phyloP scores from a whole-genome alignment of 2,329 filamentous ascomycete species.

The Diaporthe aspalathi region DNA sequence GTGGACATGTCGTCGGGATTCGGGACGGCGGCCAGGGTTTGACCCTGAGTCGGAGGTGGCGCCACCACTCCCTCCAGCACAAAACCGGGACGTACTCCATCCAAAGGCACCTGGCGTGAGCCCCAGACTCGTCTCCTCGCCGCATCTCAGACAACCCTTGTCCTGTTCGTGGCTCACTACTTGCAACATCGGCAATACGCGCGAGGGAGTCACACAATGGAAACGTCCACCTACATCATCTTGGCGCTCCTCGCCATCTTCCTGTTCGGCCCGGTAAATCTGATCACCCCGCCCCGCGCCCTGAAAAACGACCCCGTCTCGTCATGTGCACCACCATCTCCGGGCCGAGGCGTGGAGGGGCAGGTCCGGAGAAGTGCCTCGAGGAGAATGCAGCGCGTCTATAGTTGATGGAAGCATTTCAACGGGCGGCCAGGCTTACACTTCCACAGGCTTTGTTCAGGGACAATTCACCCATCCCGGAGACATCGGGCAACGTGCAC shows the following conservation, averaged over 20 bases:
- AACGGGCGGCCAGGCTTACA: not conserved
- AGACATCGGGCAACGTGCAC: constrained; percentile 53
- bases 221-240: constrained; percentile 31
- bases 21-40: not conserved
- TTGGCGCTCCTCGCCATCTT: constrained; percentile 31
- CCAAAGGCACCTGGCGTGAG: not conserved
- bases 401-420: not conserved
- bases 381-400: not conserved
- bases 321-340: not conserved
- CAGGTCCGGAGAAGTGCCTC: not conserved
- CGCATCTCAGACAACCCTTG: not conserved
- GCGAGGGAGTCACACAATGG: constrained; percentile 8
- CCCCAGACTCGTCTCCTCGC: not conserved
- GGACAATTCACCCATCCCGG: constrained; percentile 51
- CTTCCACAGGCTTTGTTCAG: constrained; percentile 39
- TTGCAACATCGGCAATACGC: too few relatives aligned
- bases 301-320: not conserved
- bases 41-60: not conserved
- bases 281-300: not conserved
- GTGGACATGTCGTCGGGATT: too few relatives aligned
- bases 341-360: not conserved
- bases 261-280: constrained; percentile 37
- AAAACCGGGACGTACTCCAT: not conserved
- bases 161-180: too few relatives aligned
- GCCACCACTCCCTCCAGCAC: not conserved